Base-by-base conservation (phyloP, 371 early-diverging fungal genomes). In the Mucor circinelloides region DNA sequence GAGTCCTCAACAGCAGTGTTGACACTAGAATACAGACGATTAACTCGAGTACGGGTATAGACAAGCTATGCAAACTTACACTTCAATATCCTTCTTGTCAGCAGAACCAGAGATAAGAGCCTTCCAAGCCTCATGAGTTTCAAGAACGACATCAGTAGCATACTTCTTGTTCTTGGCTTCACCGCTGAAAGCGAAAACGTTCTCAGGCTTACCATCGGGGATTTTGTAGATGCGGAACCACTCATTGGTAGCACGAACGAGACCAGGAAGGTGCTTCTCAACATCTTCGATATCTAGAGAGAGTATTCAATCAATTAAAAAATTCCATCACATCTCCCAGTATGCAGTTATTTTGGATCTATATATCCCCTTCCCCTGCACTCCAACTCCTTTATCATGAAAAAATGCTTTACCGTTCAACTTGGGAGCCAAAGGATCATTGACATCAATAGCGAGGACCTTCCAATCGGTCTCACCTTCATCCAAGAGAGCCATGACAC, bases 401-500 rank as follows among this genome's bases (percentile, higher is more conserved):
- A 38, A 63, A 40, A 28, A 27, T 12, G 25, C 38, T 48, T 73
- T 79, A 83, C 83, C 83, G 78, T 96, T 94, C 62, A 98, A 81
- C 80, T 95, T 91, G 72, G 88, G 66, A 6, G 96, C 97, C 63
- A 94, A 80, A 25, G 94, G 93, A 81, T 99, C 99, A 69, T 89
- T 92, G 70, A 90, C 81, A 78, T 97, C 97, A 70, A 99, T 96
- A 66, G 88, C 94, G 64, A 99, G 83, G 50, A 99, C 81, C 85
- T 99, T 99, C 98, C 98, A 99, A 87, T 99, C 99, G 58, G 97
- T 97, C 83, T 99, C 99, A 62, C 94, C 95, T 79, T 96, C 95
- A 79, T 99, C 99, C 61, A 99, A 83, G 60, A 99, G 83, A 50
- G 96, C 99, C 89, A 99, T 87, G 66, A 93, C 89, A 60, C 99